Evolutionary conservation across 345 rosid genomes (phyloP).

Genomic region (Eucalyptus albens): DNA sequence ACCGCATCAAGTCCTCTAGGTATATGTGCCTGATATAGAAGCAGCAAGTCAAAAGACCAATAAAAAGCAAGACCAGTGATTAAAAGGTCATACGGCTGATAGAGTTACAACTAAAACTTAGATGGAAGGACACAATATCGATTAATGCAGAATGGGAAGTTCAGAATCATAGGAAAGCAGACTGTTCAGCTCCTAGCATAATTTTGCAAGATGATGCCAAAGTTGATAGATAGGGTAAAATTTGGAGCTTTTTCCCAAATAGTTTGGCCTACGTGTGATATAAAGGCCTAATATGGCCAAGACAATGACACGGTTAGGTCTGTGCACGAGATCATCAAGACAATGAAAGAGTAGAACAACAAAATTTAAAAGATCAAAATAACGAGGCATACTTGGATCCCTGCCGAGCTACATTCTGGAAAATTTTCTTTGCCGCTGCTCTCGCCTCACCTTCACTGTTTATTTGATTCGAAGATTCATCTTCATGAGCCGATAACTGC

Average conservation of each 20-base stretch:
- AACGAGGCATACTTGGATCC: neutral
- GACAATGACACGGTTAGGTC: neutral
- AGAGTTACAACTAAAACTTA: neutral
- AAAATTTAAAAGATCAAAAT: neutral
- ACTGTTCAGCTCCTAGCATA: neutral
- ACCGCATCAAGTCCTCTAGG: constrained; percentile 3
- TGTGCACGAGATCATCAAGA: neutral
- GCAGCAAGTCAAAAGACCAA: neutral
- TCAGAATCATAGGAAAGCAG: neutral
- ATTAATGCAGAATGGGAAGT: neutral
- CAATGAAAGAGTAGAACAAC: neutral
- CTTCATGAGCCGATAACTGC: constrained; percentile 26
- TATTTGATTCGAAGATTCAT: constrained; percentile 25
- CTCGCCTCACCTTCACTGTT: constrained; percentile 10
- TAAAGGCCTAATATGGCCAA: neutral
- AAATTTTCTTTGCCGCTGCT: constrained; percentile 2
- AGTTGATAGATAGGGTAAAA: neutral
- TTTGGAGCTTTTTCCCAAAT: neutral
- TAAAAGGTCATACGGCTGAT: neutral
- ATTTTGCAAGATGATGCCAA: neutral
- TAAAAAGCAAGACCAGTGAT: neutral
- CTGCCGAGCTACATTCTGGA: neutral
- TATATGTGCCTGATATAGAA: neutral
- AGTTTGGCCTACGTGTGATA: neutral
- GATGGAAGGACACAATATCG: neutral